Percentiles rank a stretch among this genome's conserved stretches.
Evolutionary conservation across 345 rosid genomes (phyloP).

Genomic region (Chamaenerion angustifolium): DNA sequence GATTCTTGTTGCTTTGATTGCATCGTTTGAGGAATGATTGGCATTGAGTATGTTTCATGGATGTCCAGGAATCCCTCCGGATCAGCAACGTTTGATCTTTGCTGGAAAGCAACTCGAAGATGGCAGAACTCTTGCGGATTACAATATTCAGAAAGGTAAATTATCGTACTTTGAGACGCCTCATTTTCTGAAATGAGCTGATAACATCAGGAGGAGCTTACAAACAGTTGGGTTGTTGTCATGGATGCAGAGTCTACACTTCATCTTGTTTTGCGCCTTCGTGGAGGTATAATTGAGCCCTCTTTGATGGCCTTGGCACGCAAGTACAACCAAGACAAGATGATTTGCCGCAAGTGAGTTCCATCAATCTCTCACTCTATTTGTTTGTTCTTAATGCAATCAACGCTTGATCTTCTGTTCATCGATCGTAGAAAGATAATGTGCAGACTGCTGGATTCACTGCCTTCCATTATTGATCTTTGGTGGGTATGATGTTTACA

Average conservation of each 20-base stretch:
- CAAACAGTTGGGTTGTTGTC: not conserved
- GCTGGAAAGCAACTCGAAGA: conserved; percentile 94
- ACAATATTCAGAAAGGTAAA: conserved; percentile 77
- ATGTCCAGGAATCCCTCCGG: conserved; percentile 66
- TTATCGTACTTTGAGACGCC: not conserved
- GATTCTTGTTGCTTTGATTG: not conserved
- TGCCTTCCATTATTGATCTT: no score
- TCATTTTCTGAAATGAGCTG: not conserved
- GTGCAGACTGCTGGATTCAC: no score
- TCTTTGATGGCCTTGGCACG: conserved; percentile 87
- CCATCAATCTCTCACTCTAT: not conserved
- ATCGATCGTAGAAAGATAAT: no score
- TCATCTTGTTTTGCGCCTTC: conserved; percentile 71
- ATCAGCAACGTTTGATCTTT: conserved; percentile 77
- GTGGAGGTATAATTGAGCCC: conserved; percentile 90
- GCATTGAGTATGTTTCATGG: no score
- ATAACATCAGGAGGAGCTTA: no score
- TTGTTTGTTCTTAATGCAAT: no score
- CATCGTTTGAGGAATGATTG: no score
- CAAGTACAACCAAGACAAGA: conserved; percentile 79
- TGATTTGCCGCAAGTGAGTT: conserved; percentile 84
- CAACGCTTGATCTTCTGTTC: no score
- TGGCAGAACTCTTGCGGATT: conserved; percentile 83
- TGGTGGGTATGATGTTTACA: no score
- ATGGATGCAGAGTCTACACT: conserved; percentile 50